A percentile compares a stretch with the other conserved stretches of the same genome.
Evolutionary conservation across 352 stramenopile species (phyloP).

Genomic region (Phytophthora ohioensis): DNA sequence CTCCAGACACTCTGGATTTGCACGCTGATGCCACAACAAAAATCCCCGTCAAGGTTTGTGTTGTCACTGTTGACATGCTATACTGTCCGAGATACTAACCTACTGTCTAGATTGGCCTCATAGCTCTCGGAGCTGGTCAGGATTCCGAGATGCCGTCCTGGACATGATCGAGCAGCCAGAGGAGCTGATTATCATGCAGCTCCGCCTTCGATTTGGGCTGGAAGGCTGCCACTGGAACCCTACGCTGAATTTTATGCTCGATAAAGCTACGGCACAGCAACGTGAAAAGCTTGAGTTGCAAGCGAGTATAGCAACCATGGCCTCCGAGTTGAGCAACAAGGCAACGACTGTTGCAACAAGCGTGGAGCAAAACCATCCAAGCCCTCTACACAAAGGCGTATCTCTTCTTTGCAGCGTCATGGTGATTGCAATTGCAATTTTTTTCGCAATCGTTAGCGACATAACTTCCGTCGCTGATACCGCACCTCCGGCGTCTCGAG

Average conservation of each 20-base stretch:
- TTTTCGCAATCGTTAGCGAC: background rate
- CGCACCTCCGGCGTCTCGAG: background rate
- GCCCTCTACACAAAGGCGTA: background rate
- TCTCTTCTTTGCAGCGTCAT: background rate
- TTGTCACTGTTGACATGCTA: no score
- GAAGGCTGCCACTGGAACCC: conserved; percentile 13
- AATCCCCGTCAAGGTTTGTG: conserved; percentile 17
- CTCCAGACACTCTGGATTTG: background rate
- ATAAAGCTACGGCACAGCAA: background rate
- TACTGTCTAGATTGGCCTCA: background rate
- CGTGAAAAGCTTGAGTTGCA: conserved; percentile 17
- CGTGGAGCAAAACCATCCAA: background rate
- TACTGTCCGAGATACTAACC: background rate
- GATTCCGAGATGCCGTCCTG: background rate
- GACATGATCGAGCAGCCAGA: conserved; percentile 6
- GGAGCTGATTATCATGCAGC: background rate
- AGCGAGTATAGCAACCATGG: conserved; percentile 10
- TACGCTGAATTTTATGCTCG: conserved; percentile 12
- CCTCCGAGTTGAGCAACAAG: background rate
- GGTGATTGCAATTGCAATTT: background rate
- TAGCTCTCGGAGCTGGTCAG: background rate
- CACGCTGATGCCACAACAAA: conserved; percentile 3
- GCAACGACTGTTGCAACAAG: background rate
- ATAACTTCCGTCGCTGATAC: background rate
- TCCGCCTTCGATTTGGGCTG: conserved; percentile 10